These are phyloP conservation scores for Lantana camara DNA, from an alignment of 257 asterid genomes.

Conservation along the genomic window DNA sequence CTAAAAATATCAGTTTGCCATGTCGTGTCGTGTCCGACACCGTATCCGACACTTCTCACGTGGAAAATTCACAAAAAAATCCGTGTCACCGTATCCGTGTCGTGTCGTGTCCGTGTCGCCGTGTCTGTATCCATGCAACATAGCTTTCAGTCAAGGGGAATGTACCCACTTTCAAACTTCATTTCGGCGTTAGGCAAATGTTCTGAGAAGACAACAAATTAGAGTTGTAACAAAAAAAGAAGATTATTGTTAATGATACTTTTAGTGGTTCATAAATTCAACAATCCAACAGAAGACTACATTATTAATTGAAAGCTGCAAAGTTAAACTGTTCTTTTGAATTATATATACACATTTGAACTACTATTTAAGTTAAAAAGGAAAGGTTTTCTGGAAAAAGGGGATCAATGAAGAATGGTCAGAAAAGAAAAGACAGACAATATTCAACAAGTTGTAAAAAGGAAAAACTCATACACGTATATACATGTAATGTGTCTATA, in stretches of 20 bases:
- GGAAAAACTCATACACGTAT: neutral
- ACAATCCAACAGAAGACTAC: slow-evolving; percentile 22
- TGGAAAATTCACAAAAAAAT: no score
- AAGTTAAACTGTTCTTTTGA: neutral
- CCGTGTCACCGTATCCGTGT: no score
- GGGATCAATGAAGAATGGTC: slow-evolving; percentile 15
- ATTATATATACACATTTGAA: neutral
- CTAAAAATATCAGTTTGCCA: no score
- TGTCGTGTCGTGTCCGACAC: no score
- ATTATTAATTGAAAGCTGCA: slow-evolving; percentile 16
- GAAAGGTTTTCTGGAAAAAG: slow-evolving; percentile 6
- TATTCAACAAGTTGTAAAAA: neutral
- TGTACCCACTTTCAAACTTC: slow-evolving; percentile 31
- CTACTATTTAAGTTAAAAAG: neutral
- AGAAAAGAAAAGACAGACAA: neutral
- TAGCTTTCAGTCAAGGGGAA: slow-evolving; percentile 38
- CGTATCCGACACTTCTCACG: no score
- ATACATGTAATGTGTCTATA: no score
- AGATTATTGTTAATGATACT: neutral
- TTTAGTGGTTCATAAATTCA: slow-evolving; percentile 15
- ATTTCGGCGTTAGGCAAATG: slow-evolving; percentile 37
- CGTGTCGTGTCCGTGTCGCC: no score
- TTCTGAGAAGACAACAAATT: slow-evolving; percentile 33
- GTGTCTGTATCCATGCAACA: no score
- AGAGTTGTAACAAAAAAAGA: no score